Evolutionary conservation across 257 asterid genomes (phyloP).

Genomic region (Solanum medicagineum): DNA sequence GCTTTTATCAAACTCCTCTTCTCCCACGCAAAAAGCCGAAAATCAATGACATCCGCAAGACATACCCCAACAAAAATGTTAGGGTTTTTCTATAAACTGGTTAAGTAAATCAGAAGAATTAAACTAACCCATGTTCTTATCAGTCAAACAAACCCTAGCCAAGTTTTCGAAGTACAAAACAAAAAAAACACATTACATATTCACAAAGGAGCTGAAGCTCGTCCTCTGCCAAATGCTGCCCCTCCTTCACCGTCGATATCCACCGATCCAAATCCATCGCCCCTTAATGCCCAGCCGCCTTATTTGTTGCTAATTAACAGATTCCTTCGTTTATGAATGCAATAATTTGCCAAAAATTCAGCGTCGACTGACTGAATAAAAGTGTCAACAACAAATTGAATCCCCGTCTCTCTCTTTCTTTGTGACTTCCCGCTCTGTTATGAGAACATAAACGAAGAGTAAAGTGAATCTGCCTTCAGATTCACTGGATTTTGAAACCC

Average conservation of each 20-base stretch:
- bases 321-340: not conserved
- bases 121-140: not conserved
- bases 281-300: not conserved
- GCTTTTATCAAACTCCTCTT: not conserved
- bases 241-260: conserved; percentile 90
- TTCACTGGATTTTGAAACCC: conserved; percentile 1
- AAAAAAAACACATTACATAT: conserved; percentile 41
- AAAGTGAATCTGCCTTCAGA: not conserved
- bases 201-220: conserved; percentile 99
- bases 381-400: not conserved
- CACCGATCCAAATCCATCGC: conserved; percentile 97
- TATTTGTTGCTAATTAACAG: not conserved
- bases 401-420: not conserved
- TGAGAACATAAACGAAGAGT: not conserved
- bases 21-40: not conserved
- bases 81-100: not conserved
- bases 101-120: not conserved
- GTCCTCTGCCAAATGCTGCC: conserved; percentile 96
- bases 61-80: not conserved
- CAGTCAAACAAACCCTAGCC: not conserved
- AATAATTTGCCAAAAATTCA: not conserved
- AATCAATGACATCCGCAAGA: not conserved
- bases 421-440: not conserved
- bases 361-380: not conserved
- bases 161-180: not conserved